Conservation (phyloP, 495 filamentous ascomycete genomes). For the Terfezia claveryi region DNA sequence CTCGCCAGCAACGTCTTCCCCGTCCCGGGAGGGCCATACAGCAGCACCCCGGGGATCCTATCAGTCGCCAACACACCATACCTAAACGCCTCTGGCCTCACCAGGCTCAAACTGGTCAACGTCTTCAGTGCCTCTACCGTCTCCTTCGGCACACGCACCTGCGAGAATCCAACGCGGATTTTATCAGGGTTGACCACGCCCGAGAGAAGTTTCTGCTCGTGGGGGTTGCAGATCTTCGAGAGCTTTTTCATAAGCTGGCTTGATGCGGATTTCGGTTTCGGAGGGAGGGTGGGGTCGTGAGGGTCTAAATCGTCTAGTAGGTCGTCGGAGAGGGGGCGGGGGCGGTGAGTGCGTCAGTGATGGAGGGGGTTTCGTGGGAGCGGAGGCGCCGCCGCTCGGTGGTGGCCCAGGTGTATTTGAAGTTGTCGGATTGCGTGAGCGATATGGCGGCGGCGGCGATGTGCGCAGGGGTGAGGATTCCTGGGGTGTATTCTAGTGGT, state of each 20-base stretch:
- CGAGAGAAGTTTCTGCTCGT: constrained; percentile 64
- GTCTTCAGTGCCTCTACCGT: constrained; percentile 79
- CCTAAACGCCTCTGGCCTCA: constrained; percentile 80
- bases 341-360: no score
- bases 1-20: constrained; percentile 91
- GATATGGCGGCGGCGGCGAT: constrained; percentile 22
- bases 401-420: constrained; percentile 21
- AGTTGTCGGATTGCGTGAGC: constrained; percentile 25
- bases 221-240: constrained; percentile 36
- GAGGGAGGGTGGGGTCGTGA: no score
- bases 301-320: no score
- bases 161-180: constrained; percentile 64
- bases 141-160: constrained; percentile 58
- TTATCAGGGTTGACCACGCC: constrained; percentile 61
- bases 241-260: constrained; percentile 13
- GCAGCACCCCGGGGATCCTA: constrained; percentile 66
- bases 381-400: background rate
- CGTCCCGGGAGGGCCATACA: constrained; percentile 90
- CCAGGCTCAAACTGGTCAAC: constrained; percentile 66
- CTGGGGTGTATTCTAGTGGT: background rate
- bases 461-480: constrained; percentile 12
- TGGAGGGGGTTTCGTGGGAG: no score
- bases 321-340: no score
- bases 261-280: no score
- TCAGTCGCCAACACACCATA: constrained; percentile 88